Evolutionary conservation across 2,329 filamentous ascomycete species (phyloP).

Genomic region (Cladosporium velox): DNA sequence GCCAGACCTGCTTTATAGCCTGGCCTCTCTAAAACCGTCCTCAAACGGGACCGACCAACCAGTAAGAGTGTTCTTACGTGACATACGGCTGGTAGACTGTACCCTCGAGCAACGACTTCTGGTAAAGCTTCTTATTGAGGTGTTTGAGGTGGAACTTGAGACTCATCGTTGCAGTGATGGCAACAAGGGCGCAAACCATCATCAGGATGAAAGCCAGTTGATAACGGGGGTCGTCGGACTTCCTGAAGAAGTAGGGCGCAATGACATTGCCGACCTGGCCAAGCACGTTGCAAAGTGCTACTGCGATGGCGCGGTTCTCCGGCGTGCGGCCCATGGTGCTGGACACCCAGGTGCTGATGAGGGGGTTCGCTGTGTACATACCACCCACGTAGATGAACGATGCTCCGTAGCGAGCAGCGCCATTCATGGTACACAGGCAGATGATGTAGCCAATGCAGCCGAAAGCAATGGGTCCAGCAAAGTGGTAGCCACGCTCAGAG

Average conservation of each 20-base stretch:
- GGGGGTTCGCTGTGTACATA: slow-evolving; percentile 39
- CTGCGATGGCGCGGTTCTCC: slow-evolving; percentile 42
- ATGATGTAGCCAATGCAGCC: slow-evolving; percentile 17
- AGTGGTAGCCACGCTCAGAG: slow-evolving; percentile 44
- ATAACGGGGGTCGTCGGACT: slow-evolving; percentile 19
- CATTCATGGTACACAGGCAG: slow-evolving; percentile 11
- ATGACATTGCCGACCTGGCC: slow-evolving; percentile 45
- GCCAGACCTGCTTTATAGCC: too few relatives aligned
- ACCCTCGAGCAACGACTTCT: slow-evolving; percentile 10
- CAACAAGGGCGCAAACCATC: slow-evolving; percentile 20
- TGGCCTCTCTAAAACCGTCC: too few relatives aligned
- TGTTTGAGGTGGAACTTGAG: slow-evolving; percentile 22
- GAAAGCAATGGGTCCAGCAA: slow-evolving; percentile 6
- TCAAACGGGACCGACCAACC: too few relatives aligned
- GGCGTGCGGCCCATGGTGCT: slow-evolving; percentile 40
- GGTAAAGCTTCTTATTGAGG: slow-evolving; percentile 20
- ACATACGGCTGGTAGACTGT: slow-evolving; percentile 14
- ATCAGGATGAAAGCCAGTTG: slow-evolving; percentile 22
- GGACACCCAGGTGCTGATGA: slow-evolving; percentile 42
- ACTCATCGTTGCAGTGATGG: slow-evolving; percentile 5
- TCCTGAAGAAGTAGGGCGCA: slow-evolving; percentile 44
- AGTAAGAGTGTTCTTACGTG: slow-evolving; percentile 25
- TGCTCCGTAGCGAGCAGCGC: slow-evolving; percentile 31
- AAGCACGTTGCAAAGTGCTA: slow-evolving; percentile 42
- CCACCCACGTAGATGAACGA: slow-evolving; percentile 40